Percentiles rank a stretch among this genome's conserved stretches.
Conservation (phyloP, 192 early-diverging fungal species). For the Backusella parvicylindrica region DNA sequence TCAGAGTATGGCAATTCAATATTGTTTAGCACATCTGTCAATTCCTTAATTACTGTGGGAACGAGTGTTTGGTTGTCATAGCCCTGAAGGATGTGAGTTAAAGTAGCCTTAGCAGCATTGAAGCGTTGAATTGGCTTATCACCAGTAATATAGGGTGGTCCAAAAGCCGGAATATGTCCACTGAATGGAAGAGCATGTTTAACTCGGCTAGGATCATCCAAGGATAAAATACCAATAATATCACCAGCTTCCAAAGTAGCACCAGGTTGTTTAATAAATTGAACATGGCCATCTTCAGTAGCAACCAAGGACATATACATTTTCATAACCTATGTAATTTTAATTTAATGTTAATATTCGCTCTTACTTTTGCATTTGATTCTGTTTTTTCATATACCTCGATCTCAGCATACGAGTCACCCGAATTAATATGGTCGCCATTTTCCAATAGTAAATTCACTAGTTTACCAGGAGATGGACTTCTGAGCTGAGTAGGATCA, state of each 20-base stretch:
- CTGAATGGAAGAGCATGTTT: conserved; percentile 82
- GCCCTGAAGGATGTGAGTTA: conserved; percentile 78
- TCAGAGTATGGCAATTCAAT: conserved; percentile 85
- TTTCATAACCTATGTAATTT: conserved; percentile 79
- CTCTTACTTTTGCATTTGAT: not conserved
- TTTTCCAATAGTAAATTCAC: conserved; percentile 88
- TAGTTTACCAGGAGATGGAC: conserved; percentile 94
- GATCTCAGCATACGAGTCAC: conserved; percentile 95
- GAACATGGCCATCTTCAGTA: conserved; percentile 82
- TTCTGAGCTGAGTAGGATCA: conserved; percentile 93
- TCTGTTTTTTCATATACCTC: conserved; percentile 44
- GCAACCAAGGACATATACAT: conserved; percentile 99
- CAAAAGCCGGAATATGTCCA: conserved; percentile 64
- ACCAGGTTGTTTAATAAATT: conserved; percentile 87
- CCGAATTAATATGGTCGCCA: conserved; percentile 81
- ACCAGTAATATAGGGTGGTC: conserved; percentile 78
- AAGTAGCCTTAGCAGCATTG: conserved; percentile 50
- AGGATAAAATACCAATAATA: conserved; percentile 82
- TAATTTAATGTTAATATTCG: conserved; percentile 2
- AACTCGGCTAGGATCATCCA: conserved; percentile 91
- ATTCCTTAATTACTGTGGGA: conserved; percentile 60
- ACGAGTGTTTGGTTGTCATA: conserved; percentile 80
- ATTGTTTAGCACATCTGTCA: conserved; percentile 69
- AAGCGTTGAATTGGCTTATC: conserved; percentile 88
- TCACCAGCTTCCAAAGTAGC: conserved; percentile 83